These are phyloP conservation scores for Trametes sanguinea DNA, from an alignment of 768 basidiomycete species.

Conservation along the genomic window DNA sequence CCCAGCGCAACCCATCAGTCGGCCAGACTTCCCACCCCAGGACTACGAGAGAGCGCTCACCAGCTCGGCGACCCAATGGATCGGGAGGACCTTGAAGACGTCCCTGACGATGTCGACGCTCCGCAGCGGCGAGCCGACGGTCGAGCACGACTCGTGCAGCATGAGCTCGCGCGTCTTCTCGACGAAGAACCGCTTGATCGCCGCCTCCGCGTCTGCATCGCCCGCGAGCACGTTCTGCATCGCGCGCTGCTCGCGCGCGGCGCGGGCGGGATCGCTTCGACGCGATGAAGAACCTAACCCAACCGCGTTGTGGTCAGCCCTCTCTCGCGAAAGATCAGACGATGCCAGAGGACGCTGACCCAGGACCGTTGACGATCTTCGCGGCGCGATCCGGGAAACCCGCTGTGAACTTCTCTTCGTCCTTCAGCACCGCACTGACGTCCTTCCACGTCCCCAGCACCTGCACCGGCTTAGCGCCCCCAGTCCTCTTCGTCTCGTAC, in stretches of 20 bases:
- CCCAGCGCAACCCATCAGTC: background rate
- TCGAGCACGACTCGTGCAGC: slow-evolving; percentile 48
- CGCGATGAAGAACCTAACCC: slow-evolving; percentile 65
- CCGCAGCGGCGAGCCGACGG: slow-evolving; percentile 55
- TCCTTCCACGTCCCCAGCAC: slow-evolving; percentile 49
- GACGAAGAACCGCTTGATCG: slow-evolving; percentile 64
- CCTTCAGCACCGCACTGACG: slow-evolving; percentile 54
- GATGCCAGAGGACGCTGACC: slow-evolving; percentile 43
- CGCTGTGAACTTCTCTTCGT: slow-evolving; percentile 44
- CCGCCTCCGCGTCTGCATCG: slow-evolving; percentile 48
- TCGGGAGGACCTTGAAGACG: slow-evolving; percentile 64
- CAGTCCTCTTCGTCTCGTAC: slow-evolving; percentile 60
- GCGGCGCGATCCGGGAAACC: slow-evolving; percentile 53
- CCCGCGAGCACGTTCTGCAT: slow-evolving; percentile 51
- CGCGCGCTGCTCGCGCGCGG: slow-evolving; percentile 47
- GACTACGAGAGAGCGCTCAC: slow-evolving; percentile 42
- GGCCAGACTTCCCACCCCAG: background rate
- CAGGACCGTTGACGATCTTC: slow-evolving; percentile 57
- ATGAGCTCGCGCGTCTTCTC: slow-evolving; percentile 64
- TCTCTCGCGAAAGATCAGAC: too few relatives aligned
- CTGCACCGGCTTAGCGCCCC: slow-evolving; percentile 27
- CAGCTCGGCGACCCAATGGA: slow-evolving; percentile 71
- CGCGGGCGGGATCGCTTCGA: slow-evolving; percentile 40
- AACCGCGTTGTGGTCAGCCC: background rate
- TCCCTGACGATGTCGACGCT: slow-evolving; percentile 69